Evolutionary conservation across 2,329 filamentous ascomycete genomes (phyloP).

Genomic region (Alternaria atra): DNA sequence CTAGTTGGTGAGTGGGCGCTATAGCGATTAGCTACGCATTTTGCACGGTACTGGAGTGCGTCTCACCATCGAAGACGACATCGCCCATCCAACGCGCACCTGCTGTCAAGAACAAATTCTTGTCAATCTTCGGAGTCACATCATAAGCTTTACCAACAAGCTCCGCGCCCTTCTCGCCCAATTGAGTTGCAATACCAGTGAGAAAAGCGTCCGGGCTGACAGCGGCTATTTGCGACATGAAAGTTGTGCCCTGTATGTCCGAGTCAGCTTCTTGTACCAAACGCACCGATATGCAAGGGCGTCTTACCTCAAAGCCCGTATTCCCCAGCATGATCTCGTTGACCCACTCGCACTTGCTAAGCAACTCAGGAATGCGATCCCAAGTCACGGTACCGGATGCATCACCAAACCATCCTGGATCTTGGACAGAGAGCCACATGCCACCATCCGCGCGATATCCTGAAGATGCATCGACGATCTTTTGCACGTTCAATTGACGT

Average conservation of each 20-base stretch:
- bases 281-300: conserved; percentile 3
- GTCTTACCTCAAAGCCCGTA: conserved; percentile 55
- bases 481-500: conserved; percentile 14
- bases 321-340: conserved; percentile 56
- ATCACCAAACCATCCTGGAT: conserved; percentile 26
- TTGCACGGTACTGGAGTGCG: no score
- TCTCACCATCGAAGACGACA: conserved; percentile 54
- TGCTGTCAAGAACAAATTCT: conserved; percentile 51
- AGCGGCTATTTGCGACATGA: not conserved
- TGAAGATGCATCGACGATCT: conserved; percentile 24
- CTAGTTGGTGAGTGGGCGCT: conserved; percentile 30
- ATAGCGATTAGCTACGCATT: not conserved
- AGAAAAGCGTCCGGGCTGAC: conserved; percentile 34
- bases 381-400: conserved; percentile 24
- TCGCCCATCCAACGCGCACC: conserved; percentile 54
- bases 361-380: conserved; percentile 25
- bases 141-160: conserved; percentile 49
- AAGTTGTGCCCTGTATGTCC: conserved; percentile 2
- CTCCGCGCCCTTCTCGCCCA: conserved; percentile 18
- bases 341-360: conserved; percentile 51
- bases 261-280: not conserved
- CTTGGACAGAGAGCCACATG: conserved; percentile 23
- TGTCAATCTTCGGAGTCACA: conserved; percentile 42
- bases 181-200: conserved; percentile 25
- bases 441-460: conserved; percentile 5